Evolutionary conservation across 139 green algal genomes (phyloP), one percentile per base, ranked within the genome.

Genomic region (Coelastrella sp.): DNA sequence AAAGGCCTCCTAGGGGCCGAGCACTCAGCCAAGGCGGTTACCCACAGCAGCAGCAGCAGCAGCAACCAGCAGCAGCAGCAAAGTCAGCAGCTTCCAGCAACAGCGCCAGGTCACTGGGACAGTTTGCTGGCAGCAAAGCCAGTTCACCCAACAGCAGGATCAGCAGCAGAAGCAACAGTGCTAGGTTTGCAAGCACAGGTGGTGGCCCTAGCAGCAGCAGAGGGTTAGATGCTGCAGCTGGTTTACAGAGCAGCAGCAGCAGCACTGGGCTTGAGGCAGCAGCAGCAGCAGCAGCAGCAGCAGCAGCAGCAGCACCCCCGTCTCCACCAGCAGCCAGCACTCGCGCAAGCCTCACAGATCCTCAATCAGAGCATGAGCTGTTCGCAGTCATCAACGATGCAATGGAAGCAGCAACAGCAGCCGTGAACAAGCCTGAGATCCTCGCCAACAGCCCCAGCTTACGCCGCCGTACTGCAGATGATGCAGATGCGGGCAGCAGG

Each of bases 131-230:
- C 54, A 6, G 54, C 14, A 73, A 58, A 54, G 10, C 56, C 80
- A 86, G 61, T 60, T 16, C 80, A 59, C 14, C 7, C 7, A 11
- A 54, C 82, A 68, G 81, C 47, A 77, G 64, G 20, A 64, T 22
- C 59, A 86, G 80, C 80, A 85, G 79, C 79, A 86, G 80, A 22
- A 14, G 82, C 82, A 87, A 56, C 82, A 87, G 82, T 11, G 68
- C 68, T 32, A 20, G 68, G 17, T 76, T 76, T 76, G 68, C 68
- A 76, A 76, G 68, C 17, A 76, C 68, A 8, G 68, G 68, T 32
- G 68, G 68, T 3, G 22, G n/a, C n/a, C n/a, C 68, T 17, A n/a
- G 22, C 74, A 80, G 22, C 74, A 60, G 74, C 22, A 80, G 74
- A 4, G 11, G 74, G 74, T 17, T 16, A 16, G 74, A 80, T 58